Conservation (phyloP, 2,329 filamentous ascomycete species). For the Dothistroma septosporum region DNA sequence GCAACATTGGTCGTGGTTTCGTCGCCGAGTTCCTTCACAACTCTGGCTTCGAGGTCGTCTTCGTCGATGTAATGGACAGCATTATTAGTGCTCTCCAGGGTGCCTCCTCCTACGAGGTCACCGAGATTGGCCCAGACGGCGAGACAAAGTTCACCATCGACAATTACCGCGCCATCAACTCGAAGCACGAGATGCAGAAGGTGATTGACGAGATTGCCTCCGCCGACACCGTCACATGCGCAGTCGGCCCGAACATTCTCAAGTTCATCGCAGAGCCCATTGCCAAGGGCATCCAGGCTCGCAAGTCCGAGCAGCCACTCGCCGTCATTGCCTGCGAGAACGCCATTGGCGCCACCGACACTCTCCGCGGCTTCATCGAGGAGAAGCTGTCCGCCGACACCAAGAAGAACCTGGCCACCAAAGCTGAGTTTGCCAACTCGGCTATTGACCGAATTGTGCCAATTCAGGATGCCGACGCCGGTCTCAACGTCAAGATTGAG, state of each 20-base stretch:
- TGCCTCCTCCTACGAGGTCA: slow-evolving; percentile 77
- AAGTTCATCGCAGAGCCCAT: slow-evolving; percentile 95
- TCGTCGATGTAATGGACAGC: slow-evolving; percentile 85
- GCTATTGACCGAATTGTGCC: slow-evolving; percentile 98
- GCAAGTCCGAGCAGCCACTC: slow-evolving; percentile 63
- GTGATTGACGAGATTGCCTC: slow-evolving; percentile 80
- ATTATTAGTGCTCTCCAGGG: slow-evolving; percentile 77
- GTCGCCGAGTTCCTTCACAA: slow-evolving; percentile 90
- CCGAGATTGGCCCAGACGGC: slow-evolving; percentile 82
- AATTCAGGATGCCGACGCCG: slow-evolving; percentile 72
- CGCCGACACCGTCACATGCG: slow-evolving; percentile 91
- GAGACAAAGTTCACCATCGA: slow-evolving; percentile 78
- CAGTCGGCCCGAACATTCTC: slow-evolving; percentile 91
- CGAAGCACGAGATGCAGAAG: slow-evolving; percentile 74
- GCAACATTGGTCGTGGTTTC: slow-evolving; percentile 61
- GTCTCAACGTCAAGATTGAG: slow-evolving; percentile 90
- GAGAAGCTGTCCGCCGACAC: slow-evolving; percentile 66
- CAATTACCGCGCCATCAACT: slow-evolving; percentile 97
- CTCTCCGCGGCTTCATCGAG: slow-evolving; percentile 70
- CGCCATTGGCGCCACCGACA: slow-evolving; percentile 89
- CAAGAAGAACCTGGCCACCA: slow-evolving; percentile 63
- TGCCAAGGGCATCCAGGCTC: slow-evolving; percentile 83
- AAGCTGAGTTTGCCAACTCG: slow-evolving; percentile 91
- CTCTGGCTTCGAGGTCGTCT: slow-evolving; percentile 92
- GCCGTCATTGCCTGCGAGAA: slow-evolving; percentile 98